Evolutionary conservation across 345 rosid genomes (phyloP).

Genomic region (Eucalyptus victrix): DNA sequence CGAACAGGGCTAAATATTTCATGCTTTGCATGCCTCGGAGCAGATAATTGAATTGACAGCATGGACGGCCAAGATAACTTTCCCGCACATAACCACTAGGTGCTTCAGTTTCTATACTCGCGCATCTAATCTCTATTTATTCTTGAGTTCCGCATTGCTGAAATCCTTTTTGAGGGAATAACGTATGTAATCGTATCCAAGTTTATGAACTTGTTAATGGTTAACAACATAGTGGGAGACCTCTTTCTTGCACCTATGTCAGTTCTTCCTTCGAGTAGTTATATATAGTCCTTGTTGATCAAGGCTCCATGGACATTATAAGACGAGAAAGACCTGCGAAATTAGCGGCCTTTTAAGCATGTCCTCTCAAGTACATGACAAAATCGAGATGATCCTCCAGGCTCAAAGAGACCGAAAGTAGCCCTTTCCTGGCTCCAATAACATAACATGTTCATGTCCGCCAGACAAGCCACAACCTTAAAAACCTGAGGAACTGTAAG

Average conservation of each 20-base stretch:
- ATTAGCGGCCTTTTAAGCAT: background rate
- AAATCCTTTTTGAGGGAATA: background rate
- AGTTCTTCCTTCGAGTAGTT: background rate
- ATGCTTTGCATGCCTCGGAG: background rate
- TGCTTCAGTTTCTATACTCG: background rate
- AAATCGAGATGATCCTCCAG: background rate
- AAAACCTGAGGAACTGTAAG: background rate
- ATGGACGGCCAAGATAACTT: background rate
- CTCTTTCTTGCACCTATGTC: background rate
- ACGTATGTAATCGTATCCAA: background rate
- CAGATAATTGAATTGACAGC: background rate
- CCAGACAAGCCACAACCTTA: background rate
- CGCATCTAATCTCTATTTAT: background rate
- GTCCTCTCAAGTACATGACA: background rate
- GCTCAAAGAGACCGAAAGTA: background rate
- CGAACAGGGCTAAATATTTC: background rate
- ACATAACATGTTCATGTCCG: background rate
- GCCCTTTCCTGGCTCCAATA: background rate
- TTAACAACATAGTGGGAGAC: background rate
- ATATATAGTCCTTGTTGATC: background rate
- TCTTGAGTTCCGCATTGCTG: background rate
- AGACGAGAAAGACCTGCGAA: background rate
- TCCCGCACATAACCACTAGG: background rate
- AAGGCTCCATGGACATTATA: background rate
- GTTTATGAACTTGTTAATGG: background rate